Evolutionary conservation across 129 eudicot species (phyloP).

Genomic region (Chrysanthemum makinoi): DNA sequence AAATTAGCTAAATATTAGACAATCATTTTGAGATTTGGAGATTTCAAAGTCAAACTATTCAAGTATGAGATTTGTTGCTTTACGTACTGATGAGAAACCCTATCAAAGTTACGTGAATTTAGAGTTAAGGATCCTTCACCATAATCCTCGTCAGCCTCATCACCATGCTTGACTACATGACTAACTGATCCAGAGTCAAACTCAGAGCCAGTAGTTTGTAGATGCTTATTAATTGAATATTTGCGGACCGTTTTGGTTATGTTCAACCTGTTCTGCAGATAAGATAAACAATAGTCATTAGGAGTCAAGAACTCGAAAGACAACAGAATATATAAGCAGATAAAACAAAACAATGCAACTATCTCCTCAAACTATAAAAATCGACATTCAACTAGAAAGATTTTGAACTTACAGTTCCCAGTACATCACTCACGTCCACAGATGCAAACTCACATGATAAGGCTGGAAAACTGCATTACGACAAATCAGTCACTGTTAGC

Average conservation of each 20-base stretch:
- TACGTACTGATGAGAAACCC: constrained; percentile 72
- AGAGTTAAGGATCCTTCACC: constrained; percentile 78
- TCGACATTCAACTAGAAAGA: constrained; percentile 3
- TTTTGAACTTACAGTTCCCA: constrained; percentile 86
- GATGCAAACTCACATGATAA: constrained; percentile 99
- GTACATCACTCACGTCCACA: constrained; percentile 89
- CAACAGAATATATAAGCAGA: background rate
- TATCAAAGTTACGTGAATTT: constrained; percentile 65
- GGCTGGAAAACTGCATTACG: constrained; percentile 77
- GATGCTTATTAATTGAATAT: constrained; percentile 63
- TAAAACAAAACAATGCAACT: background rate
- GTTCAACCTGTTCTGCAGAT: constrained; percentile 92
- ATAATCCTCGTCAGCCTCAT: constrained; percentile 70
- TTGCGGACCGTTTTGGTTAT: constrained; percentile 87
- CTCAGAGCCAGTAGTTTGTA: constrained; percentile 67
- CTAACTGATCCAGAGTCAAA: constrained; percentile 55
- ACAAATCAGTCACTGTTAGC: constrained; percentile 13
- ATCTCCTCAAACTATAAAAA: background rate
- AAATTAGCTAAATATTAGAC: constrained; percentile 2
- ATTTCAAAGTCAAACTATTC: background rate
- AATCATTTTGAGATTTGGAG: constrained; percentile 3
- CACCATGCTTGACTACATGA: constrained; percentile 71
- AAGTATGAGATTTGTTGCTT: constrained; percentile 8
- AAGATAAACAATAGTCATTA: constrained; percentile 31
- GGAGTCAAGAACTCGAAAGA: background rate